Base-by-base conservation (phyloP, 208 protist species). In the Wallacemonas sp. region DNA sequence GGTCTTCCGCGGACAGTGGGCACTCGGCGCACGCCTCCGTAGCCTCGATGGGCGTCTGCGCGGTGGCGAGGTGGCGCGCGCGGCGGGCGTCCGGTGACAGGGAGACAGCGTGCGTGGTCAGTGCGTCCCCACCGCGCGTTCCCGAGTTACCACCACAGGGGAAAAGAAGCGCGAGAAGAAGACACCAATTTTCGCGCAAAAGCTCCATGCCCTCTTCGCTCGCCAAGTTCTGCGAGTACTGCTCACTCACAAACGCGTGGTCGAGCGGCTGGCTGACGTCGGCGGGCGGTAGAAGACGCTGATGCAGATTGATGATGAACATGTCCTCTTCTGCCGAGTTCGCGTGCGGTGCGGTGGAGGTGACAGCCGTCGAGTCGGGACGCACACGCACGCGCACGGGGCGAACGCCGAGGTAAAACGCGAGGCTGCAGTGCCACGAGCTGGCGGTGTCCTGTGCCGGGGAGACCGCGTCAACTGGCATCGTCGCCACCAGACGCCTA, bases 121-220 rank as follows among this genome's bases (percentile, higher is more conserved):
- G n/a, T n/a, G n/a, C n/a, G n/a, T n/a, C n/a, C n/a, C n/a, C n/a
- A n/a, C 9, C 10, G 17, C 12, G 22, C 12, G 12, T 45, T 32
- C 17, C 50, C 15, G 33, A 37, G 17, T 17, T 48, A n/a, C 24
- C 22, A 19, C 17, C 41, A 26, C 26, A 64, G 0, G 85, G 85
- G 50, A 95, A 88, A 9, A 89, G 76, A 21, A 93, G 64, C 3
- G 54, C 69, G 3, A 95, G 59, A 15, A 95, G 71, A 10, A 83
- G 36, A 42, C 63, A 57, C 86, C 89, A 95, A 63, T 90, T 87
- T 4, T 57, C n/a, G 13, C 76, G 81, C 41, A 95, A 66, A 24
- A 84, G 58, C 63, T 87, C 85, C 12, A 95, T 58, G 13, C 89
- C 89, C 21, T 87, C 68, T 6, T 69, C 33, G 29, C 76, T 68